A percentile compares a stretch with the other conserved stretches of the same genome.
phyloP scores from a whole-genome alignment of 352 stramenopile species.

The Achlya hypogyna region DNA sequence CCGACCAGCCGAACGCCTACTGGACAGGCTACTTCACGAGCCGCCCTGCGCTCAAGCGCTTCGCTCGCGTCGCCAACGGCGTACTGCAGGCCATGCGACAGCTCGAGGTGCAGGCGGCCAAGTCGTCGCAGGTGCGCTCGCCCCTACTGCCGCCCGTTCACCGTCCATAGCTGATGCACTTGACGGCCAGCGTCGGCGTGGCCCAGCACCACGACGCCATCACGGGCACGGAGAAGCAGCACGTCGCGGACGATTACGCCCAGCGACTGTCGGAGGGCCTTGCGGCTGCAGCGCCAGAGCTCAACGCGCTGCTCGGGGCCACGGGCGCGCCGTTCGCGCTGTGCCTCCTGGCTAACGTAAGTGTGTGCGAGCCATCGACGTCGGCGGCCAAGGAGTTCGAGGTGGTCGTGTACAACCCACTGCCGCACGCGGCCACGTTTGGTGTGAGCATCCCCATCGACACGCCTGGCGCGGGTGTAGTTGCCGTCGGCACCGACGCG shows the following conservation, averaged over 20 bases:
- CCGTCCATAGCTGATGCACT: slow-evolving; percentile 15
- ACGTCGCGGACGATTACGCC: slow-evolving; percentile 92
- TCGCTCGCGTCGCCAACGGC: slow-evolving; percentile 83
- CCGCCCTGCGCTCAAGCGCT: slow-evolving; percentile 86
- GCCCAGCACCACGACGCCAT: slow-evolving; percentile 95
- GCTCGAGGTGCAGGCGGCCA: slow-evolving; percentile 54
- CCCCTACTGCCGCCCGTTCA: slow-evolving; percentile 2
- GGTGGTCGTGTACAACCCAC: slow-evolving; percentile 59
- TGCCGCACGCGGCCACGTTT: slow-evolving; percentile 45
- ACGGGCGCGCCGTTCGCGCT: slow-evolving; percentile 45
- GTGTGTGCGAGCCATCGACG: slow-evolving; percentile 76
- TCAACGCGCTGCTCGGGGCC: slow-evolving; percentile 49
- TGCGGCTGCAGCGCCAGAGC: slow-evolving; percentile 43
- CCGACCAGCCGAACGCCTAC: slow-evolving; percentile 87
- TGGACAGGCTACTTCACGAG: slow-evolving; percentile 97
- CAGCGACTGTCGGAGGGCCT: slow-evolving; percentile 85
- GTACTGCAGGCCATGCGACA: slow-evolving; percentile 88
- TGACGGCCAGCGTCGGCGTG: slow-evolving; percentile 76
- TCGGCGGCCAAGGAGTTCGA: slow-evolving; percentile 50
- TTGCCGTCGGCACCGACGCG: slow-evolving; percentile 29
- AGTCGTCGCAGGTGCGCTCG: slow-evolving; percentile 8
- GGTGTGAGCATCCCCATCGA: slow-evolving; percentile 52
- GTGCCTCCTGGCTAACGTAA: slow-evolving; percentile 84
- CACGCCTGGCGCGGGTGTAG: slow-evolving; percentile 33
- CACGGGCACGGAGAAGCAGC: slow-evolving; percentile 93